Evolutionary conservation across 2,329 filamentous ascomycete species (phyloP), one percentile per base, ranked within the genome.

Genomic region (Sordariomycetes sp.): DNA sequence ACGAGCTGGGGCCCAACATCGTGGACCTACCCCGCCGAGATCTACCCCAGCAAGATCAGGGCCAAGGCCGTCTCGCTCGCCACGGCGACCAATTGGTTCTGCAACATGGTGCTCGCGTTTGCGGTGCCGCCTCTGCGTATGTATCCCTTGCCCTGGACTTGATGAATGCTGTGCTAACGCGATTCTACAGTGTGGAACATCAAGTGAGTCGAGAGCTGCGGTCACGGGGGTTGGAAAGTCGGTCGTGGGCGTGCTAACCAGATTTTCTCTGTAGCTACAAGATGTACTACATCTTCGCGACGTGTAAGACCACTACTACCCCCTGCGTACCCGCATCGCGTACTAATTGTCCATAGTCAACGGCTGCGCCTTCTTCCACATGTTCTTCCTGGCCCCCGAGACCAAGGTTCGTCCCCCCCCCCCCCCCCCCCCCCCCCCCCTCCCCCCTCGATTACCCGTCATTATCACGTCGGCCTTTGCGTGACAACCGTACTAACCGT

Each of bases 261-360:
- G 20, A 2, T 5, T 1, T 12, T 58, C 61, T 6, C 2, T 54
- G 61, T 63, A 32, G 28, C 68, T 84, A 72, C 71, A 75, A 79
- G 63, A 82, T 82, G 61, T 91, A 90, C 69, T 80, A 90, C 68
- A 76, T 92, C 61, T 92, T 92, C 65, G 88, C 78, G 13, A 77
- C 82, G 17, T 89, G 28, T 32, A 8, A 32, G 28, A 6, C 3
- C 4, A 34, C 15, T 12, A 22, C 56, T 62, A 54, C 61, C 51
- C 32, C 2, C n/a, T n/a, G n/a, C n/a, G n/a, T n/a, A 7, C 3
- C 10, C 65, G 63, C 28, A 32, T 32, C 28, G 28, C 8, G 28
- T 8, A 32, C 28, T 32, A 32, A 32, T 8, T 4, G 3, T 32
- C 8, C 28, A 3, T 32, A 32, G 28, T 90, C 74, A 87, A 86